A percentile compares a stretch with the other conserved stretches of the same genome.
phyloP scores from a whole-genome alignment of 441 rosid genomes.

The Oxalis stricta region DNA sequence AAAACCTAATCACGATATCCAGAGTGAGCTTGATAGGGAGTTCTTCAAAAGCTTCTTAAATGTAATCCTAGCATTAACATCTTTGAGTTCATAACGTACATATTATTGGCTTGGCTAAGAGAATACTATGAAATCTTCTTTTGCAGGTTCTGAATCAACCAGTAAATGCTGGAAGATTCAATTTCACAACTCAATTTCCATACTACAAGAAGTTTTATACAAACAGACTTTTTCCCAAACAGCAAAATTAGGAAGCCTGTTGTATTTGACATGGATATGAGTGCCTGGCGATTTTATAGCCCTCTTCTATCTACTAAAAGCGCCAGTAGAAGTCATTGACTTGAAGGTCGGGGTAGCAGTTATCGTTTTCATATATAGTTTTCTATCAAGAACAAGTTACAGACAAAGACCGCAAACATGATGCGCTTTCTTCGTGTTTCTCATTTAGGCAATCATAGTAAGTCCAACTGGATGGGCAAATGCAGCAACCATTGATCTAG shows the following conservation, averaged over 20 bases:
- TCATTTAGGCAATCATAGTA: slow-evolving; percentile 56
- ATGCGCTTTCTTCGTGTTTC: slow-evolving; percentile 1
- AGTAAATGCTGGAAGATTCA: slow-evolving; percentile 48
- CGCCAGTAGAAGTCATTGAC: slow-evolving; percentile 49
- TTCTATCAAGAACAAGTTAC: too few species aligned
- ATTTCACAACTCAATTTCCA: slow-evolving; percentile 58
- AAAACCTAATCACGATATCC: slow-evolving; percentile 30
- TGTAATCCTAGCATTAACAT: too few species aligned
- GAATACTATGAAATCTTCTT: not conserved
- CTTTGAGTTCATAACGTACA: too few species aligned
- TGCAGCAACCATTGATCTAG: slow-evolving; percentile 72
- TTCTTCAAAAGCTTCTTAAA: slow-evolving; percentile 63
- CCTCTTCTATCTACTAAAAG: slow-evolving; percentile 74
- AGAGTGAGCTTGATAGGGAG: slow-evolving; percentile 39
- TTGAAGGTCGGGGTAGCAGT: slow-evolving; percentile 59
- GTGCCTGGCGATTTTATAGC: slow-evolving; percentile 85
- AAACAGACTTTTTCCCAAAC: slow-evolving; percentile 38
- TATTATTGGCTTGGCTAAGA: too few species aligned
- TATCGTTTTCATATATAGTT: too few species aligned
- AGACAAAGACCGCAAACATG: not conserved
- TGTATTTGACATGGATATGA: slow-evolving; percentile 92
- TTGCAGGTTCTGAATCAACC: slow-evolving; percentile 56
- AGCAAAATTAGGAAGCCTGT: slow-evolving; percentile 42
- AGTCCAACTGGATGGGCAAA: slow-evolving; percentile 93
- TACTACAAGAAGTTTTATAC: slow-evolving; percentile 38